Evolutionary conservation across 1,284 basidiomycete species (phyloP), one percentile per base, ranked within the genome.

Genomic region (Gomphus sp.): DNA sequence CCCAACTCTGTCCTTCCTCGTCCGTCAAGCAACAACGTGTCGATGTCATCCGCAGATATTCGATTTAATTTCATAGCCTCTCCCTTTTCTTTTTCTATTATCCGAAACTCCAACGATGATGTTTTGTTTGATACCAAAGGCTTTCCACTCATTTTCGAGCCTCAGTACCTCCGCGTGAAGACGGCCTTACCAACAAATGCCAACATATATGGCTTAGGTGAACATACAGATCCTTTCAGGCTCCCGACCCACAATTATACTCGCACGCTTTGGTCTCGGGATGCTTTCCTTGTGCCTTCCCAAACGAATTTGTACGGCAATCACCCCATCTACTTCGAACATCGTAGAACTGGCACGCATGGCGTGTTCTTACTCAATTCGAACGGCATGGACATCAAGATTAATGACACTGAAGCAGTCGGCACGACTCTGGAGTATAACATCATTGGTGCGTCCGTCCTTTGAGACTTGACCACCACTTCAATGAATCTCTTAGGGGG

Each of bases 181-280:
- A 83, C 81, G 28, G 66, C 62, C 58, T 68, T 85, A 1, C 81
- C 82, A 0, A 57, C 66, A 7, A 71, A 79, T 43, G 80, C 88
- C 47, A 88, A 91, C 70, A 78, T 91, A 58, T 91, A 90, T 64
- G 89, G 89, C 2, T 76, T 91, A 4, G 89, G 88, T 22, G 88
- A 91, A 67, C 82, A 87, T 68, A 82, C 85, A 7, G 80, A 87
- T 59, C 66, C 78, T 0, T 87, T 87, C 76, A 78, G 80, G 28
- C 77, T 89, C 16, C 74, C 83, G 33, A 77, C 79, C 0, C 70
- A 78, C 62, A 82, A 85, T 66, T 80, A 78, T 43, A 84, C 83
- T 2, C 77, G 84, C 36, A 86, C 86, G 0, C 65, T 87, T 33
- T 88, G 85, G 82, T 81, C 80, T 34, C 78, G 86, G 58, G 85